phyloP scores from a whole-genome alignment of 495 filamentous ascomycete genomes.

The Penicillium robsamsonii region DNA sequence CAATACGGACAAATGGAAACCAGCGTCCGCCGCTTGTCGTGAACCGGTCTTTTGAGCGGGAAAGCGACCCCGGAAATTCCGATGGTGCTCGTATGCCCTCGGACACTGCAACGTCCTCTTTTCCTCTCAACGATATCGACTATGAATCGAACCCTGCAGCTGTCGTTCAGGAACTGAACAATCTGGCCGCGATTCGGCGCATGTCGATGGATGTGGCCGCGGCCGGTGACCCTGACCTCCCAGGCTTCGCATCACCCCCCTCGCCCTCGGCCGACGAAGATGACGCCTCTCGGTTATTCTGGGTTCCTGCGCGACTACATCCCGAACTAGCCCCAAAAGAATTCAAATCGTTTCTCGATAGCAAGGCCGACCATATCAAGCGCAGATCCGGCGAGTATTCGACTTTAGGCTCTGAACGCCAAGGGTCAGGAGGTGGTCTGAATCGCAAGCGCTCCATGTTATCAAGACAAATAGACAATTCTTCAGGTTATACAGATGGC shows the following conservation, averaged over 20 bases:
- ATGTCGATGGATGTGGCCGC: conserved; percentile 98
- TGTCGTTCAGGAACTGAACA: conserved; percentile 92
- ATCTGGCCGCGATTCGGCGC: conserved; percentile 88
- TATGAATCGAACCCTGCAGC: conserved; percentile 86
- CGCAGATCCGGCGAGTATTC: conserved; percentile 73
- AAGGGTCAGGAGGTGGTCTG: conserved; percentile 60
- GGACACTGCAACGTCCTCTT: conserved; percentile 71
- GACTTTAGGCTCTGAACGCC: conserved; percentile 58
- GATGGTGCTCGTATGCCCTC: conserved; percentile 58
- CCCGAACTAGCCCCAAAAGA: conserved; percentile 94
- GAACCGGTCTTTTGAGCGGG: conserved; percentile 49
- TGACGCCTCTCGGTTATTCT: conserved; percentile 84
- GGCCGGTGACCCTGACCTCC: conserved; percentile 87
- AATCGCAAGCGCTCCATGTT: conserved; percentile 94
- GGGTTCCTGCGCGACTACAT: conserved; percentile 93
- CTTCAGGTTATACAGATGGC: conserved; percentile 77
- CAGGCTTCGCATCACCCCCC: conserved; percentile 77
- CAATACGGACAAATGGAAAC: conserved; percentile 41
- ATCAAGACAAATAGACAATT: conserved; percentile 82
- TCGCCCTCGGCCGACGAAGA: conserved; percentile 73
- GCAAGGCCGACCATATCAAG: conserved; percentile 83
- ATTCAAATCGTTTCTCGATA: conserved; percentile 95
- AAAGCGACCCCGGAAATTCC: conserved; percentile 54
- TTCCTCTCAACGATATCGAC: conserved; percentile 88
- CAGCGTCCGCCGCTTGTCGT: conserved; percentile 37